These are phyloP conservation scores for Globisporangium echinulatum DNA, from an alignment of 352 stramenopile genomes.

Conservation along the genomic window DNA sequence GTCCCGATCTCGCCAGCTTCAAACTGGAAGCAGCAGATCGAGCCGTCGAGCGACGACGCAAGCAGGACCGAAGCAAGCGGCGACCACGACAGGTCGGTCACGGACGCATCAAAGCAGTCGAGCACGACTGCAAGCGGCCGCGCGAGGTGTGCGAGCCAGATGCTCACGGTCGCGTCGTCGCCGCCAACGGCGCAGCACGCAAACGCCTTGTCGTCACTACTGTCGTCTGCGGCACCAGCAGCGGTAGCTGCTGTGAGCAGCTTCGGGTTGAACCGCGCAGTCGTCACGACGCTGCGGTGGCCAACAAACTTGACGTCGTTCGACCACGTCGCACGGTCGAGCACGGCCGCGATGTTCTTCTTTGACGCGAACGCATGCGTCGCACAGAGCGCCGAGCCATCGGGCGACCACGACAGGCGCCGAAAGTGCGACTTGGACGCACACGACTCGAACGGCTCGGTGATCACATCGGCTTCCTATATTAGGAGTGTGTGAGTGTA, in stretches of 20 bases:
- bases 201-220: slow-evolving; percentile 63
- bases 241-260: slow-evolving; percentile 34
- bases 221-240: neutral
- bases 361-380: slow-evolving; percentile 85
- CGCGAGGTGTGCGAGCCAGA: slow-evolving; percentile 77
- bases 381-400: slow-evolving; percentile 71
- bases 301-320: slow-evolving; percentile 87
- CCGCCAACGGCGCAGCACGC: slow-evolving; percentile 78
- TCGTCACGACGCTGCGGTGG: slow-evolving; percentile 73
- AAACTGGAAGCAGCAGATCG: slow-evolving; percentile 84
- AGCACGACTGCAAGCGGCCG: slow-evolving; percentile 74
- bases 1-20: slow-evolving; percentile 50
- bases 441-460: slow-evolving; percentile 70
- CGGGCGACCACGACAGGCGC: slow-evolving; percentile 77
- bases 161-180: slow-evolving; percentile 80
- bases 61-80: slow-evolving; percentile 52
- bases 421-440: slow-evolving; percentile 81
- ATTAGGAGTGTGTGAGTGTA: neutral
- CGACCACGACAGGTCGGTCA: slow-evolving; percentile 79
- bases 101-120: slow-evolving; percentile 78
- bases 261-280: slow-evolving; percentile 78
- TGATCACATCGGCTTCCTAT: slow-evolving; percentile 45
- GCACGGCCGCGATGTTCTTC: slow-evolving; percentile 76
- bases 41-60: slow-evolving; percentile 69
- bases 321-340: slow-evolving; percentile 69